phyloP scores from a whole-genome alignment of 1,284 basidiomycete species.

The Clitocybe nebularis region DNA sequence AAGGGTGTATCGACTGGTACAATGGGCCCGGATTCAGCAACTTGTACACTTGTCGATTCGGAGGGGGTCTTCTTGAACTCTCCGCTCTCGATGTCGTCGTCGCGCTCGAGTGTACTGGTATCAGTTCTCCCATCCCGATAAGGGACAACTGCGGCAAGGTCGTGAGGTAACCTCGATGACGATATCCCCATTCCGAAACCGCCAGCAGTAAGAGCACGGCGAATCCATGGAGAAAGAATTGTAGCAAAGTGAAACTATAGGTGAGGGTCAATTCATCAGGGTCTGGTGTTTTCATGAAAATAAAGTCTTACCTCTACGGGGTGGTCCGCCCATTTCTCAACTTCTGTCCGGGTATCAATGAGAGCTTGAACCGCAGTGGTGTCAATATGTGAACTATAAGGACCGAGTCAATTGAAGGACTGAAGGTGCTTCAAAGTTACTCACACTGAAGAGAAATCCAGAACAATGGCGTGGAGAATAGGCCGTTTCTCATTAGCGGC shows the following conservation, averaged over 20 bases:
- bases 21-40: slow-evolving; percentile 33
- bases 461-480: slow-evolving; percentile 77
- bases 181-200: slow-evolving; percentile 73
- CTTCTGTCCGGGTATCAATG: slow-evolving; percentile 82
- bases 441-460: slow-evolving; percentile 88
- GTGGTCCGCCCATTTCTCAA: slow-evolving; percentile 84
- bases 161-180: slow-evolving; percentile 42
- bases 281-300: slow-evolving; percentile 3
- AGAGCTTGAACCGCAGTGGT: slow-evolving; percentile 90
- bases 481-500: slow-evolving; percentile 60
- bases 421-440: slow-evolving; percentile 22
- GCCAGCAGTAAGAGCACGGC: slow-evolving; percentile 82
- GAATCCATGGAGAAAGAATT: slow-evolving; percentile 92
- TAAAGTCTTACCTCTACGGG: slow-evolving; percentile 63
- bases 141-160: slow-evolving; percentile 74
- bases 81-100: slow-evolving; percentile 35
- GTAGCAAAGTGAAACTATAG: slow-evolving; percentile 82
- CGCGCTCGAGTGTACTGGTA: slow-evolving; percentile 14
- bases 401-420: slow-evolving; percentile 1
- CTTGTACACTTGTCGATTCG: slow-evolving; percentile 10
- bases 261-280: slow-evolving; percentile 4
- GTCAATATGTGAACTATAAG: slow-evolving; percentile 66
- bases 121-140: slow-evolving; percentile 43
- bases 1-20: slow-evolving; percentile 67
- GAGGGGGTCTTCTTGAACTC: slow-evolving; percentile 28